Evolutionary conservation across 768 basidiomycete species (phyloP).

Genomic region (Pleurotus platypus): DNA sequence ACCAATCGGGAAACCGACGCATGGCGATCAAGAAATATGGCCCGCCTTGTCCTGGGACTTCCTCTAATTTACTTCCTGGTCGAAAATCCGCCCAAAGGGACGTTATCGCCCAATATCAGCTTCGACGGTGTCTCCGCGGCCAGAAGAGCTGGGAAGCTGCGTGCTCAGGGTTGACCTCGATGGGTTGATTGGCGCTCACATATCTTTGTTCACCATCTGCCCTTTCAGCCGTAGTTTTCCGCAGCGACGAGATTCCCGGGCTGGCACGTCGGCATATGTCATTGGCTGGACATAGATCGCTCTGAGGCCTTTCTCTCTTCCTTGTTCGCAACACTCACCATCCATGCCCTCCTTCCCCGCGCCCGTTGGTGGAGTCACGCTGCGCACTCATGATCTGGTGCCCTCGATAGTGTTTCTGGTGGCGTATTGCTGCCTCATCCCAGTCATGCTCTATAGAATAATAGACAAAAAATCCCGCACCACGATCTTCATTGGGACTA

Average conservation of each 20-base stretch:
- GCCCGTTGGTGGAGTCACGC: slow-evolving; percentile 15
- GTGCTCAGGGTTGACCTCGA: slow-evolving; percentile 7
- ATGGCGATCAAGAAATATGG: neutral
- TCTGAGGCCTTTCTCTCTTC: slow-evolving; percentile 1
- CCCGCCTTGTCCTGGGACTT: neutral
- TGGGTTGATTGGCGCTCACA: slow-evolving; percentile 6
- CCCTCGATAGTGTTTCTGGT: slow-evolving; percentile 15
- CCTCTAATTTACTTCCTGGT: neutral
- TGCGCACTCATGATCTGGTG: slow-evolving; percentile 11
- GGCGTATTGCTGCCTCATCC: slow-evolving; percentile 12
- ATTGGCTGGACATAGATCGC: slow-evolving; percentile 9
- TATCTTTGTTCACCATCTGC: neutral
- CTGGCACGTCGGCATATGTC: slow-evolving; percentile 4
- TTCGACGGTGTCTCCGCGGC: neutral
- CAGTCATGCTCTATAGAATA: slow-evolving; percentile 11
- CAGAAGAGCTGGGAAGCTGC: neutral
- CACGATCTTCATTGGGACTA: slow-evolving; percentile 6
- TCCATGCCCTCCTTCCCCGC: slow-evolving; percentile 5
- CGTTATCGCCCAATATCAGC: neutral
- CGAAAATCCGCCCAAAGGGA: neutral
- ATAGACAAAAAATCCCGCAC: slow-evolving; percentile 9
- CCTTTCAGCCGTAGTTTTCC: slow-evolving; percentile 6
- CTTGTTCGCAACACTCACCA: neutral
- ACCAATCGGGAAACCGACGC: neutral
- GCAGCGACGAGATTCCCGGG: slow-evolving; percentile 5